Conservation (phyloP, 129 eudicot genomes). For the Chrysanthemum seticuspe region DNA sequence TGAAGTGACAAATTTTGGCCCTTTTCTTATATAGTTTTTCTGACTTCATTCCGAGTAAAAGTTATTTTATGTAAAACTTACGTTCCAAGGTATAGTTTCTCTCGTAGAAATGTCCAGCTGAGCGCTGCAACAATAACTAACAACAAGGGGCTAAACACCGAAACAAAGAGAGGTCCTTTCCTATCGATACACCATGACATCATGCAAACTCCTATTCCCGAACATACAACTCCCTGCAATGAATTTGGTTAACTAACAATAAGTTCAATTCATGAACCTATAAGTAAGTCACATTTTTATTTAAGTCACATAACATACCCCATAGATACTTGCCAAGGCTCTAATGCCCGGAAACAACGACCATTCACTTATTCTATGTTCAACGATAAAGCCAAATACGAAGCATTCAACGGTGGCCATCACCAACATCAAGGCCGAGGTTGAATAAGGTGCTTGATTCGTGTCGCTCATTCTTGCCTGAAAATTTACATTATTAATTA, state of each 20-base stretch:
- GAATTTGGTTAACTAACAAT: background rate
- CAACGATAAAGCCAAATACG: slow-evolving; percentile 36
- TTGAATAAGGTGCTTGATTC: slow-evolving; percentile 73
- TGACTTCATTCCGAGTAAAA: too few species aligned
- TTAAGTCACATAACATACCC: slow-evolving; percentile 37
- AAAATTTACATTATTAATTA: too few species aligned
- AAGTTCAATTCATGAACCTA: too few species aligned
- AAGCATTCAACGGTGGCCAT: slow-evolving; percentile 58
- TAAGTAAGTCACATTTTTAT: too few species aligned
- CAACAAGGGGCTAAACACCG: slow-evolving; percentile 79
- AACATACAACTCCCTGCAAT: slow-evolving; percentile 68
- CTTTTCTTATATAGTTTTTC: too few species aligned
- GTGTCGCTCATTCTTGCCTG: slow-evolving; percentile 55
- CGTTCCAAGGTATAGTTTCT: slow-evolving; percentile 78
- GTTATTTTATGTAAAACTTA: slow-evolving; percentile 28
- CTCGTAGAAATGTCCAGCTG: slow-evolving; percentile 74
- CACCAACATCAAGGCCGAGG: slow-evolving; percentile 59
- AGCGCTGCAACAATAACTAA: slow-evolving; percentile 67
- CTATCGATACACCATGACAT: slow-evolving; percentile 84
- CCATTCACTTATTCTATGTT: slow-evolving; percentile 55
- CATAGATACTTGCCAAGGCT: slow-evolving; percentile 50
- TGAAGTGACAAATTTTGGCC: too few species aligned
- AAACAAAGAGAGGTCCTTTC: slow-evolving; percentile 84
- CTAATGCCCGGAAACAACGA: slow-evolving; percentile 48
- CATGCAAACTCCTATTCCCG: slow-evolving; percentile 55